Evolutionary conservation across 257 asterid genomes (phyloP).

Genomic region (Nicotiana sylvestris): DNA sequence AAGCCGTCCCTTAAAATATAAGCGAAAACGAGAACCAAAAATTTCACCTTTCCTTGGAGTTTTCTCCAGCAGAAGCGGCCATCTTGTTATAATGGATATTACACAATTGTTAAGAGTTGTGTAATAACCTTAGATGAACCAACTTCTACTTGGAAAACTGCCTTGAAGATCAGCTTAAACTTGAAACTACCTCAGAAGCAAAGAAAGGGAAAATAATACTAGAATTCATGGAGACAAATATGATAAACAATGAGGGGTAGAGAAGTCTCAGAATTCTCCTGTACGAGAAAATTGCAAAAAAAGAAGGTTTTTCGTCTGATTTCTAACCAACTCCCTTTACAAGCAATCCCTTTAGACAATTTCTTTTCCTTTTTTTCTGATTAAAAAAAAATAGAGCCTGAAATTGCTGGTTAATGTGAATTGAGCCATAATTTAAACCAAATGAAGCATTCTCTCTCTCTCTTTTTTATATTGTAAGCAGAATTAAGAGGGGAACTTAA

Average conservation of each 20-base stretch:
- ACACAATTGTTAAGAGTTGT: neutral
- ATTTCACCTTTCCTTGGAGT: neutral
- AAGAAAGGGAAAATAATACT: neutral
- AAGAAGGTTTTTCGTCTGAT: neutral
- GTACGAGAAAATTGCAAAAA: neutral
- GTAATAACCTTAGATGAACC: neutral
- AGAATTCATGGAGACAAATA: neutral
- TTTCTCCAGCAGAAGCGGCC: neutral
- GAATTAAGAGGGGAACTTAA: neutral
- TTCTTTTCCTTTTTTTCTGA: neutral
- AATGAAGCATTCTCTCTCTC: neutral
- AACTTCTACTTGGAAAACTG: neutral
- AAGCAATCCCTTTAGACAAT: neutral
- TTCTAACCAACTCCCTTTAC: neutral
- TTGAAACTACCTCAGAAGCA: neutral
- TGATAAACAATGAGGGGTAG: neutral
- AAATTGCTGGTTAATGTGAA: neutral
- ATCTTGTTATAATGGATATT: neutral
- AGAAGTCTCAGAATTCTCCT: neutral
- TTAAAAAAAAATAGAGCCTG: neutral
- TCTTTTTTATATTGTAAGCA: neutral
- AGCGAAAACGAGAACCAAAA: neutral
- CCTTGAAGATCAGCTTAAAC: neutral
- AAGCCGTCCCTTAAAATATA: neutral
- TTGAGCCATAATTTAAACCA: neutral